These are phyloP conservation scores for Kodamaea neixiangensis DNA, from an alignment of 805 yeast genomes.

Conservation along the genomic window DNA sequence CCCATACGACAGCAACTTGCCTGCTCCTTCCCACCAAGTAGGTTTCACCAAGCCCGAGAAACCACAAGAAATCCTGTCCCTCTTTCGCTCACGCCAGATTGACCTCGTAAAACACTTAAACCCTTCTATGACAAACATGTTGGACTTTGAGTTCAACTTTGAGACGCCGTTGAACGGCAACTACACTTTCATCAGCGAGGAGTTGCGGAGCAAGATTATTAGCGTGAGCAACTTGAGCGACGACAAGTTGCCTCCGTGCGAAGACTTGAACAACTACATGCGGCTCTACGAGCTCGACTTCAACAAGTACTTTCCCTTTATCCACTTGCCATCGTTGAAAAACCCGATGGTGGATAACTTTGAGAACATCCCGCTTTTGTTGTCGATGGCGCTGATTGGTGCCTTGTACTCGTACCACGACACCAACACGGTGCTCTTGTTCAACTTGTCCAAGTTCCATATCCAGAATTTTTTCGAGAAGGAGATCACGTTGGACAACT, in stretches of 20 bases:
- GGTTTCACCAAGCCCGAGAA: constrained; percentile 45
- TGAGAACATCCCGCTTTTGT: constrained; percentile 62
- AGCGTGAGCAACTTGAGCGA: constrained; percentile 52
- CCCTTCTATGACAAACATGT: constrained; percentile 10
- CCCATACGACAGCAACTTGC: constrained; percentile 63
- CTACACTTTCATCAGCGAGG: constrained; percentile 25
- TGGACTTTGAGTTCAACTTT: constrained; percentile 13
- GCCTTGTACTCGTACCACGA: constrained; percentile 84
- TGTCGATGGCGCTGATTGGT: constrained; percentile 87
- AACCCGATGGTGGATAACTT: constrained; percentile 40
- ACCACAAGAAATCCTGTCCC: constrained; percentile 51
- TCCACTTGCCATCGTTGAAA: constrained; percentile 66
- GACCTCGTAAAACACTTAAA: constrained; percentile 55
- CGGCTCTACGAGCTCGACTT: constrained; percentile 76
- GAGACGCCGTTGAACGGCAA: constrained; percentile 10
- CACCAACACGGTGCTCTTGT: constrained; percentile 68
- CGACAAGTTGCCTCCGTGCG: constrained; percentile 69
- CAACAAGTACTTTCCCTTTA: constrained; percentile 79
- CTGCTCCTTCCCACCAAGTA: constrained; percentile 52
- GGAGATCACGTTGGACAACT: constrained; percentile 45
- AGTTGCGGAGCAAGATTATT: constrained; percentile 56
- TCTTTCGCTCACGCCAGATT: constrained; percentile 66
- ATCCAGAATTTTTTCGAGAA: constrained; percentile 66
- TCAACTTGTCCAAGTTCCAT: constrained; percentile 65
- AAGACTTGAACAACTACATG: constrained; percentile 75